Evolutionary conservation across 306 rosid species (phyloP).

Genomic region (Hippophae rhamnoides): DNA sequence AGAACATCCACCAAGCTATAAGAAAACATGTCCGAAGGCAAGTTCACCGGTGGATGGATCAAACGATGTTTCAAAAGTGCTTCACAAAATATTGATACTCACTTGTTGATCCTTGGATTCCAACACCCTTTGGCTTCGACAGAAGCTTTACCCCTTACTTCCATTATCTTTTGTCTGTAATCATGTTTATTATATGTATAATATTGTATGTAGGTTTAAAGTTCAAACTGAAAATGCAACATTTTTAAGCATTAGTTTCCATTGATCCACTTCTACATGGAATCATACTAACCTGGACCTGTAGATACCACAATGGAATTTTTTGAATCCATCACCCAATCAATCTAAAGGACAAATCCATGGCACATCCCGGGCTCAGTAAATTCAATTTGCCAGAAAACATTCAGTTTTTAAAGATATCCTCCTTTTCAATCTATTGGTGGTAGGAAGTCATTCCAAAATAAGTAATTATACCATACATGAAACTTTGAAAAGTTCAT

Average conservation of each 20-base stretch:
- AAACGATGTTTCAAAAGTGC: slow-evolving; percentile 55
- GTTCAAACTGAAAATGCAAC: background rate
- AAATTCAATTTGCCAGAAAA: slow-evolving; percentile 45
- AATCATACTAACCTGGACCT: slow-evolving; percentile 62
- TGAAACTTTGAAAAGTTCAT: too few relatives aligned
- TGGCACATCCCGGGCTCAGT: slow-evolving; percentile 62
- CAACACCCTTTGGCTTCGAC: slow-evolving; percentile 50
- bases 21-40: slow-evolving; percentile 27
- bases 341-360: slow-evolving; percentile 80
- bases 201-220: background rate
- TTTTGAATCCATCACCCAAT: slow-evolving; percentile 78
- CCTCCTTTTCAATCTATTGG: too few relatives aligned
- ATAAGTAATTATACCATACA: too few relatives aligned
- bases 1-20: slow-evolving; percentile 5
- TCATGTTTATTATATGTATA: background rate
- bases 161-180: slow-evolving; percentile 78
- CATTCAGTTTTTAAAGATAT: slow-evolving; percentile 15
- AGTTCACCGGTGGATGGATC: slow-evolving; percentile 61
- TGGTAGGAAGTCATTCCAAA: background rate
- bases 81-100: slow-evolving; percentile 21
- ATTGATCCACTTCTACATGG: slow-evolving; percentile 4
- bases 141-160: slow-evolving; percentile 93
- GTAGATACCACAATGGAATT: slow-evolving; percentile 52
- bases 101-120: slow-evolving; percentile 17
- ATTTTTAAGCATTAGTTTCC: background rate